Percentiles rank a stretch among this genome's conserved stretches.
phyloP scores from a whole-genome alignment of 257 asterid species.

The Jasminum sambac region DNA sequence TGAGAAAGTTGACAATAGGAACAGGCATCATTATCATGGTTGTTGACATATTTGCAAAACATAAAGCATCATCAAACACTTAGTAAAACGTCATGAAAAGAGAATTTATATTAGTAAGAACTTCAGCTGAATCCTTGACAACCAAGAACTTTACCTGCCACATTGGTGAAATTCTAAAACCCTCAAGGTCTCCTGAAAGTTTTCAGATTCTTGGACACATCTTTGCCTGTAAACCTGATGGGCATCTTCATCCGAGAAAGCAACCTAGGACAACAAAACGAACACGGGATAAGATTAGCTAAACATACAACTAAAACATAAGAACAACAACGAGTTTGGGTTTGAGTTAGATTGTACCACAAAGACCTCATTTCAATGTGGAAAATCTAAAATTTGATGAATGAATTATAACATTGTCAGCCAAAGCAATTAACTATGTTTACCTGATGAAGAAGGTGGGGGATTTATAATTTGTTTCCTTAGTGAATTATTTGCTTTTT shows the following conservation, averaged over 20 bases:
- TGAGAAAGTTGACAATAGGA: too few relatives aligned
- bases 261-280: conserved; percentile 52
- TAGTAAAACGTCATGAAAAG: background rate
- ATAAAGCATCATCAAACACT: conserved; percentile 5
- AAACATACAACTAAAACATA: background rate
- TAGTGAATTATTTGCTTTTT: too few relatives aligned
- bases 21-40: conserved; percentile 91
- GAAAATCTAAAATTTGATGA: too few relatives aligned
- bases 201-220: conserved; percentile 87
- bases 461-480: too few relatives aligned
- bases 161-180: conserved; percentile 71
- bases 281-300: background rate
- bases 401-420: too few relatives aligned
- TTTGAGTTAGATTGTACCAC: too few relatives aligned
- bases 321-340: background rate
- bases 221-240: conserved; percentile 80
- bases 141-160: conserved; percentile 89
- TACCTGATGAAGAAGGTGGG: too few relatives aligned
- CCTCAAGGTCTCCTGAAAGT: conserved; percentile 74
- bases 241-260: conserved; percentile 90
- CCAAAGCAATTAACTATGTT: too few relatives aligned
- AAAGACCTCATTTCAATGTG: too few relatives aligned
- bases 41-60: conserved; percentile 67
- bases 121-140: conserved; percentile 91
- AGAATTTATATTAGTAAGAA: conserved; percentile 26